Evolutionary conservation across 2,329 filamentous ascomycete genomes (phyloP), one percentile per base, ranked within the genome.

Genomic region (Scedosporium apiospermum): DNA sequence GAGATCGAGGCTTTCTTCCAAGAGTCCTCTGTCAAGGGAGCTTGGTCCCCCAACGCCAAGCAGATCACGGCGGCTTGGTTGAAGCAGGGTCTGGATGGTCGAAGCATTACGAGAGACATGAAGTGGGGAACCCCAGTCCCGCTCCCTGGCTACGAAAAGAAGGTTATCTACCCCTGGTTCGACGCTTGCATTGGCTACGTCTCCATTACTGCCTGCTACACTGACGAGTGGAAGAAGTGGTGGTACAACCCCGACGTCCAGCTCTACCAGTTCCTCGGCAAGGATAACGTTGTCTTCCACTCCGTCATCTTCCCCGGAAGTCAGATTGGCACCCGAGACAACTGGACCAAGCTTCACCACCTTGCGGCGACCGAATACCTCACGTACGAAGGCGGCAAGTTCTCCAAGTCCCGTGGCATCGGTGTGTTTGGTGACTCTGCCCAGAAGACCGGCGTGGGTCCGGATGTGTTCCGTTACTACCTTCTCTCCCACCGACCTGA

Each of bases 211-310:
- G 91, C 90, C 66, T 92, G 86, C 69, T 96, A 96, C 74, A 96
- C 92, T 4, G 80, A 84, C 62, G 82, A 96, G 65, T 97, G 93
- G 93, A 87, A 96, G 78, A 83, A 90, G 71, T 97, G 93, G 93
- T 97, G 93, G 93, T 87, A 89, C 71, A 89, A 96, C 73, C 91
- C 91, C 0, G 88, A 96, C 41, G 92, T 97, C 58, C 84, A 88
- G 71, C 83, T 97, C 12, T 96, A 95, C 75, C 93, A 97, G 77
- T 96, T 97, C 80, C 90, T 96, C 85, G 93, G 93, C 76, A 97
- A 96, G 71, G 75, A 79, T 69, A 76, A 76, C 38, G 73, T 91
- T 16, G 86, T 86, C 6, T 95, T 93, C 80, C 64, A 65, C 61
- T 64, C 63, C 23, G 90, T 96, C 70, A 92, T 96, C 71, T 97